phyloP scores from a whole-genome alignment of 2,329 filamentous ascomycete species.

The Phyllosticta citrichinensis region DNA sequence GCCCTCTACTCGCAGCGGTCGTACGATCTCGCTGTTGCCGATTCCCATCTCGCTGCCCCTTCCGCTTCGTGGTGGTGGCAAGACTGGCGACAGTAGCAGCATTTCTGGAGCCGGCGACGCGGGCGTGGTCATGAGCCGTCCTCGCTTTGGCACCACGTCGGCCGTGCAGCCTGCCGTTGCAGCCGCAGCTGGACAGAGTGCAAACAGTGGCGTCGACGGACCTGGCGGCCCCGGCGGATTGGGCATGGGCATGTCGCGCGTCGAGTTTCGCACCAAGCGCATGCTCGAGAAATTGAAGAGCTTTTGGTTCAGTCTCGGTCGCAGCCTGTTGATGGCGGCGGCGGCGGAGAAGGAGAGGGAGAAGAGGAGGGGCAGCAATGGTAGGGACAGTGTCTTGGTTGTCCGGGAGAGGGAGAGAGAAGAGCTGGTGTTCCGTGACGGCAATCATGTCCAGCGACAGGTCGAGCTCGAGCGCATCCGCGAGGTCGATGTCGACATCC shows the following conservation, averaged over 20 bases:
- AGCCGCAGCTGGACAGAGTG: conserved; percentile 1
- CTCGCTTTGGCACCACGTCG: not conserved
- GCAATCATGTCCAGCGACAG: not conserved
- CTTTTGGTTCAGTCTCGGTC: conserved; percentile 19
- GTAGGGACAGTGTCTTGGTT: not conserved
- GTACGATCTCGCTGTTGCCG: not conserved
- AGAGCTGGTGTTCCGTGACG: not conserved
- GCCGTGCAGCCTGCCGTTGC: conserved; percentile 15
- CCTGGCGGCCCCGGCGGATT: not conserved
- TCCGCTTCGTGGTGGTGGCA: not conserved
- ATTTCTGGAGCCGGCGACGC: not conserved
- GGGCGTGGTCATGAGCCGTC: not conserved
- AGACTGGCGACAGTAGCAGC: not conserved
- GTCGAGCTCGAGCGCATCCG: not conserved
- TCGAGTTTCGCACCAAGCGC: conserved; percentile 30
- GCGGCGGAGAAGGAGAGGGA: not conserved
- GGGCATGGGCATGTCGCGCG: conserved; percentile 26
- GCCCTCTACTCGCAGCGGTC: not conserved
- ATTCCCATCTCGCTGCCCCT: not conserved
- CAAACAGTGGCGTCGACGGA: not conserved
- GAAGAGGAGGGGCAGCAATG: not conserved
- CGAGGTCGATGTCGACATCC: not conserved
- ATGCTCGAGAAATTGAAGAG: conserved; percentile 29
- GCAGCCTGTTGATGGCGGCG: not conserved
- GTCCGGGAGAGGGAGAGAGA: not conserved